Evolutionary conservation across 495 filamentous ascomycete genomes (phyloP).

Genomic region (Umbilicaria muhlenbergii): DNA sequence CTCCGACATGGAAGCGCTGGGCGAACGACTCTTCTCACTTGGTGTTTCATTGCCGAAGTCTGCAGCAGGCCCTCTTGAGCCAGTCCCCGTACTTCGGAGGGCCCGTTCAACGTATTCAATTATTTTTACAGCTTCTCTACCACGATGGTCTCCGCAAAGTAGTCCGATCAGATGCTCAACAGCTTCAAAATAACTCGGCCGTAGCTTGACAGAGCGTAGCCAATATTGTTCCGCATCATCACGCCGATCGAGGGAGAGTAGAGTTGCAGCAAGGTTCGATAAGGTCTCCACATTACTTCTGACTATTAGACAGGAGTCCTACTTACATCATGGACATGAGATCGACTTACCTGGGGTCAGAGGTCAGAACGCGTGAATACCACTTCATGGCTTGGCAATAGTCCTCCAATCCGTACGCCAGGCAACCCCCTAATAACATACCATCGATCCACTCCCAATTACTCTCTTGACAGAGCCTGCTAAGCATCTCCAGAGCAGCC

Average conservation of each 20-base stretch:
- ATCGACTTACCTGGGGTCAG: slow-evolving; percentile 56
- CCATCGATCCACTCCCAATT: slow-evolving; percentile 92
- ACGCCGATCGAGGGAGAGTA: slow-evolving; percentile 66
- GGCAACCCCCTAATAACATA: slow-evolving; percentile 81
- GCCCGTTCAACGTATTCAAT: slow-evolving; percentile 80
- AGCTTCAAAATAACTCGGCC: slow-evolving; percentile 88
- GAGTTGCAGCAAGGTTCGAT: slow-evolving; percentile 80
- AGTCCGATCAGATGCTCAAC: slow-evolving; percentile 91
- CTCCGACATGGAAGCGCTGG: slow-evolving; percentile 30
- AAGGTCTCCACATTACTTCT: slow-evolving; percentile 83
- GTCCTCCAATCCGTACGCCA: slow-evolving; percentile 83
- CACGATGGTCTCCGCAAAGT: slow-evolving; percentile 66
- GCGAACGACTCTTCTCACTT: slow-evolving; percentile 34
- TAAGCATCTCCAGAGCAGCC: slow-evolving; percentile 63
- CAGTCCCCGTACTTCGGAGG: slow-evolving; percentile 38
- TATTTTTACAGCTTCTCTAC: slow-evolving; percentile 71
- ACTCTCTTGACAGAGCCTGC: slow-evolving; percentile 69
- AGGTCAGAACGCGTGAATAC: slow-evolving; percentile 73
- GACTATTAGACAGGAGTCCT: neutral
- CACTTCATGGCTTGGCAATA: slow-evolving; percentile 75
- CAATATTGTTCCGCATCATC: slow-evolving; percentile 81
- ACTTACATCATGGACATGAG: slow-evolving; percentile 1
- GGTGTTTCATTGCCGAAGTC: slow-evolving; percentile 42
- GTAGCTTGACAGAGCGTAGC: slow-evolving; percentile 64
- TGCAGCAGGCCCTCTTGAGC: slow-evolving; percentile 30